Base-by-base conservation (phyloP, 495 filamentous ascomycete species). In the Aspergillus ostianus region DNA sequence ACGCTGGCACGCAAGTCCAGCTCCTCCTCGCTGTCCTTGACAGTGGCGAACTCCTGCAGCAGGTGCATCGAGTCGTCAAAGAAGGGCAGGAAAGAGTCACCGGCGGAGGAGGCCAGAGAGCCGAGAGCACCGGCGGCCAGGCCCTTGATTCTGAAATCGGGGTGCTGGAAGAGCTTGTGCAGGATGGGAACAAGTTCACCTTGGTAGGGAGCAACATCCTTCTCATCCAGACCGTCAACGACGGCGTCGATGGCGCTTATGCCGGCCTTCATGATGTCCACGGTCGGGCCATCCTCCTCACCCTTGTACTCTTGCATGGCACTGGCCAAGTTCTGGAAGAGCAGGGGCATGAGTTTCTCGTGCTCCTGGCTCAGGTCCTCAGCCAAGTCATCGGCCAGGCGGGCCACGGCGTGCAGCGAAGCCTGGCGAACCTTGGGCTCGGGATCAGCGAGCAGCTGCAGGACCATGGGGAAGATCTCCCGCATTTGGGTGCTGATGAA, bases 181-280 rank as follows among this genome's bases (percentile, higher is more conserved):
- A 98, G 84, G 55, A 93, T 89, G 51, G 87, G 87, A 51, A 97
- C 86, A 29, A 98, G 82, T 67, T 91, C 87, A 27, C 83, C 80
- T 55, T 94, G 87, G 71, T 98, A 97, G 55, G 80, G 79, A 53
- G 85, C 82, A 70, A 94, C 90, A 62, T 92, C 85, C 56, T 90
- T 89, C 62, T 87, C 81, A 19, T 92, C 90, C n/a, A 98, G 78
- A 30, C 92, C 94, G 53, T 96, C 90, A 44, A 93, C 89, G 41
- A 98, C 83, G 32, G 92, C 89, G 66, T 98, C 94, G 53, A 98
- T 85, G 30, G 93, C 94, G 69, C 87, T 90, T 75, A 93, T 96
- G 52, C 90, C 90, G 27, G 89, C 89, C 70, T 90, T 91, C 70
- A 97, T 87, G 67, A 96, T 92, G 66, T 90, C 87, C 9, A 92